Percentiles rank a stretch among this genome's conserved stretches.
These are phyloP conservation scores for Aegilops longissima DNA, from an alignment of 176 grass and related monocot genomes.

Conservation along the genomic window DNA sequence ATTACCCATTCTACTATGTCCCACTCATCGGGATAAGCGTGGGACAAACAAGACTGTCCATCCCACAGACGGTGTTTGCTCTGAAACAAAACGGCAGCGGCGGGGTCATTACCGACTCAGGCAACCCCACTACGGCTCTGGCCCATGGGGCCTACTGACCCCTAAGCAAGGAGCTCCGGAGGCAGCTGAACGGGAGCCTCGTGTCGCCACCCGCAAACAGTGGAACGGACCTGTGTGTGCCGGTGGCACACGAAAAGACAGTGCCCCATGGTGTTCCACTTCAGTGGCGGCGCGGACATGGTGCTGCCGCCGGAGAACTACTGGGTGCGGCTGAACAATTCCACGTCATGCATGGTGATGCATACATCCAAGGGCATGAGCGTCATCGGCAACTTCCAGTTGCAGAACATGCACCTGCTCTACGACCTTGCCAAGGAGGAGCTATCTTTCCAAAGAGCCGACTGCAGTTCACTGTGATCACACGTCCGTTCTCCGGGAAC, in stretches of 20 bases:
- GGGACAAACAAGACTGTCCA: neutral
- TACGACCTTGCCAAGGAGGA: neutral
- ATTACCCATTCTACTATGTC: neutral
- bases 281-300: constrained; percentile 26
- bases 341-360: constrained; percentile 18
- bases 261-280: constrained; percentile 28
- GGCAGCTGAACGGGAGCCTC: constrained; percentile 11
- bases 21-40: neutral
- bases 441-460: constrained; percentile 11
- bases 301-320: neutral
- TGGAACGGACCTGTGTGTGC: neutral
- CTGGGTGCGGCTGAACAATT: neutral
- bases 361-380: rapidly evolving
- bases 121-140: no score
- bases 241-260: neutral
- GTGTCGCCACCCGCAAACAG: neutral
- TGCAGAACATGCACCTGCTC: constrained; percentile 28
- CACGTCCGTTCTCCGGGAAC: neutral
- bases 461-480: constrained; percentile 9
- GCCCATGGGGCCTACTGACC: neutral
- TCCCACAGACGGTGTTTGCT: neutral
- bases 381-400: constrained; percentile 17
- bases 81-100: neutral
- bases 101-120: neutral
- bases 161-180: neutral